A percentile compares a stretch with the other conserved stretches of the same genome.
Conservation (phyloP, 2,329 filamentous ascomycete species). For the Fusarium secorum region DNA sequence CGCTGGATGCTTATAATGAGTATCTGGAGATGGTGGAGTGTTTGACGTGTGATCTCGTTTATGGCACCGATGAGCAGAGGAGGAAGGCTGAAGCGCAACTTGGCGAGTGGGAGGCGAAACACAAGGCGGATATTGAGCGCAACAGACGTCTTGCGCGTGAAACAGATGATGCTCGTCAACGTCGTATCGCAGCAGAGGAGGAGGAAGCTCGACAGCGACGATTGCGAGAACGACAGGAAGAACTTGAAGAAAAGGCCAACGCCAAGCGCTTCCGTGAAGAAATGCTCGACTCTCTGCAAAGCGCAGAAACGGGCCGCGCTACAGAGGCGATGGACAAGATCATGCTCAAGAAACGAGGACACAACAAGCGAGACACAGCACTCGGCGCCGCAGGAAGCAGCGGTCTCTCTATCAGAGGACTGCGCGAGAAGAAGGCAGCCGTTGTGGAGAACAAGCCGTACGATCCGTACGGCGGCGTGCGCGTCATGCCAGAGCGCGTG, state of each 20-base stretch:
- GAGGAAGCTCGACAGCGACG: conserved; percentile 69
- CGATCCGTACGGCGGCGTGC: conserved; percentile 84
- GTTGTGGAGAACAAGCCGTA: conserved; percentile 73
- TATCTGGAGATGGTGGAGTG: conserved; percentile 94
- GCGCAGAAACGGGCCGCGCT: conserved; percentile 66
- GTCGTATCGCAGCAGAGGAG: conserved; percentile 68
- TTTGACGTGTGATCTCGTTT: conserved; percentile 87
- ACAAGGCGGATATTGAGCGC: conserved; percentile 72
- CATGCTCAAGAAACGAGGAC: conserved; percentile 76
- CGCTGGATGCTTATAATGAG: conserved; percentile 84
- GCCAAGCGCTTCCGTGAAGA: conserved; percentile 70
- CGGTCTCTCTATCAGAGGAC: conserved; percentile 76
- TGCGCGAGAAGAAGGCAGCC: conserved; percentile 68
- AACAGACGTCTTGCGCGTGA: conserved; percentile 64
- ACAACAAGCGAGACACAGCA: conserved; percentile 50
- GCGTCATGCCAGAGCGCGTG: conserved; percentile 74
- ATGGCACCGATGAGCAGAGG: conserved; percentile 71
- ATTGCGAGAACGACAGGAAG: conserved; percentile 69
- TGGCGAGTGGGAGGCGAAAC: conserved; percentile 73
- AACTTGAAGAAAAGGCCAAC: conserved; percentile 73
- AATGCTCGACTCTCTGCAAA: conserved; percentile 74
- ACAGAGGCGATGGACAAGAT: conserved; percentile 66
- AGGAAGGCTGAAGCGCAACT: conserved; percentile 55
- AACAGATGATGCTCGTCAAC: conserved; percentile 61
- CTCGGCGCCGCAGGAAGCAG: conserved; percentile 46